Conservation (phyloP, 257 asterid genomes). For the Plantago major region DNA sequence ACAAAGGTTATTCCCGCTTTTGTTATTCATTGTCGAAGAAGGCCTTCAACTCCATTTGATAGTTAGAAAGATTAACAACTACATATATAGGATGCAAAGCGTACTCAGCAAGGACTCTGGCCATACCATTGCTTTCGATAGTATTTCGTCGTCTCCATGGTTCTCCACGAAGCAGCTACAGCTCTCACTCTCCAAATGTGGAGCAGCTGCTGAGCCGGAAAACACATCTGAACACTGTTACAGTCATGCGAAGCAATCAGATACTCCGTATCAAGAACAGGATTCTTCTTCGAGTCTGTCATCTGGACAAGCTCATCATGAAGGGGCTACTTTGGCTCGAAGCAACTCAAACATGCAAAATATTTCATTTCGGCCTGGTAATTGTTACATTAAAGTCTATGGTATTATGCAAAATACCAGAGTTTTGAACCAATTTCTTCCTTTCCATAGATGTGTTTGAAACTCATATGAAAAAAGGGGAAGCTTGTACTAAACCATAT, state of each 20-base stretch:
- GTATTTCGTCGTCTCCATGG: conserved; percentile 40
- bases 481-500: conserved; percentile 25
- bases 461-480: conserved; percentile 26
- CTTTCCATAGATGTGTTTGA: conserved; percentile 22
- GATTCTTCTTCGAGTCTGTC: conserved; percentile 51
- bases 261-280: conserved; percentile 39
- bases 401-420: not conserved
- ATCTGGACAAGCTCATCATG: conserved; percentile 36
- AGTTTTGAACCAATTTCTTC: not conserved
- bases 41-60: conserved; percentile 11
- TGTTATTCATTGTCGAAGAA: conserved; percentile 9
- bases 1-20: not conserved
- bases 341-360: conserved; percentile 31
- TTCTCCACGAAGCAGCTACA: conserved; percentile 30
- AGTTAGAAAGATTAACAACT: conserved; percentile 10
- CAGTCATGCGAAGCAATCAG: conserved; percentile 30
- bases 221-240: conserved; percentile 18
- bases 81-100: conserved; percentile 39
- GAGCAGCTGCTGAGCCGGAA: conserved; percentile 20
- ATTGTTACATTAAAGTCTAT: not conserved
- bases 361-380: conserved; percentile 42
- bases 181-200: conserved; percentile 30
- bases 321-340: conserved; percentile 28
- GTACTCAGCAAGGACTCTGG: conserved; percentile 28
- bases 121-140: conserved; percentile 26